A percentile compares a stretch with the other conserved stretches of the same genome.
phyloP scores from a whole-genome alignment of 2,329 filamentous ascomycete genomes.

The Penicillium griseofulvum region DNA sequence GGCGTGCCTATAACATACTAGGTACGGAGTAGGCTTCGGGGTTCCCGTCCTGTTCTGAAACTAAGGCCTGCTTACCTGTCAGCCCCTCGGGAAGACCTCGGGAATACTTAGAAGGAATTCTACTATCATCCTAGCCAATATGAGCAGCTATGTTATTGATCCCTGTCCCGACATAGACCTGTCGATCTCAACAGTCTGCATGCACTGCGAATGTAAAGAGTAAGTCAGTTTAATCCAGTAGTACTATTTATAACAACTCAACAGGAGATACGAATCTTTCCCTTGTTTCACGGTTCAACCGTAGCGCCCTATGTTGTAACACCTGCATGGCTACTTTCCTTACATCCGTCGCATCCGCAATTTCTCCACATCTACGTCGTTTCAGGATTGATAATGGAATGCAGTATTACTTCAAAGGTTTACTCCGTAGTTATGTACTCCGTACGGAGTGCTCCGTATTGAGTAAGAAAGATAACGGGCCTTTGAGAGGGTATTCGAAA shows the following conservation, averaged over 20 bases:
- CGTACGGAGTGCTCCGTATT: neutral
- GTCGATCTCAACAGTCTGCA: neutral
- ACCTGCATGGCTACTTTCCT: neutral
- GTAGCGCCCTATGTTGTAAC: neutral
- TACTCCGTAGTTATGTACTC: no score
- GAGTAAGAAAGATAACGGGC: neutral
- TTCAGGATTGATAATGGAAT: neutral
- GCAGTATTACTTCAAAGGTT: no score
- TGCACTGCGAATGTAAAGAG: neutral
- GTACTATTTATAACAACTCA: neutral
- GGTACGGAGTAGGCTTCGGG: no score
- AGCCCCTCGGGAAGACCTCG: neutral
- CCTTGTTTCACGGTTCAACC: neutral
- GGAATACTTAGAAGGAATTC: neutral
- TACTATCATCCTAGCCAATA: neutral
- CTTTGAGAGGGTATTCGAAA: neutral
- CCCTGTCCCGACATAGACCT: neutral
- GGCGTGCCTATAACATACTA: slow-evolving; percentile 1
- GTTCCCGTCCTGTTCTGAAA: neutral
- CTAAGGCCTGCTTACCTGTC: neutral
- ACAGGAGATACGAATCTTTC: neutral
- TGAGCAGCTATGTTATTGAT: neutral
- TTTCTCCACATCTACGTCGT: neutral
- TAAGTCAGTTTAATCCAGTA: neutral
- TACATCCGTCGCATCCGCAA: neutral